Evolutionary conservation across 1,139 yeast species (phyloP).

Genomic region (Tardiomyces depauwii): DNA sequence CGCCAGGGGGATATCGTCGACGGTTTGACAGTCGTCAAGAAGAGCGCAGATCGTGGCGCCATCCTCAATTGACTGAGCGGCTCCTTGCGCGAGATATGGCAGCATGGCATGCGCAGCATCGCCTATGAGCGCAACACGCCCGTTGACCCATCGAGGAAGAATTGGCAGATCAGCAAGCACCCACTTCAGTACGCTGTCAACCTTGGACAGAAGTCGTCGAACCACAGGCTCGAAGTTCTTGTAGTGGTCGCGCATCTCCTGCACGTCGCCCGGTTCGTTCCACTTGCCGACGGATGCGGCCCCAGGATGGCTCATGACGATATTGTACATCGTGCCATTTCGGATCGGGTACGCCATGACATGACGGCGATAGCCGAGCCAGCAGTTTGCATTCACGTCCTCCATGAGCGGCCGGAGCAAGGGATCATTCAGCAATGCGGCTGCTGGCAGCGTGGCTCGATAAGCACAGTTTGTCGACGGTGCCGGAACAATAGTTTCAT

Average conservation of each 20-base stretch:
- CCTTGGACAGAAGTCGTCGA: conserved; percentile 5
- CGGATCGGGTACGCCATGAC: conserved; percentile 10
- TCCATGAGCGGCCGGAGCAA: conserved; percentile 18
- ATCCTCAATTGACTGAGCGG: conserved; percentile 27
- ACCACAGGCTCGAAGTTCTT: conserved; percentile 5
- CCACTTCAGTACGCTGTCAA: conserved; percentile 7
- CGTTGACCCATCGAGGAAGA: conserved; percentile 9
- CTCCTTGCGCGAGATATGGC: conserved; percentile 31
- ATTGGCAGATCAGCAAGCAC: conserved; percentile 8
- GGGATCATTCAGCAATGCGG: conserved; percentile 18
- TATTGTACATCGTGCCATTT: conserved; percentile 11
- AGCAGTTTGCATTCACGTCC: conserved; percentile 24
- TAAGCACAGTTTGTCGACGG: conserved; percentile 24
- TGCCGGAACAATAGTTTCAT: conserved; percentile 10
- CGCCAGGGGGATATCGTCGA: conserved; percentile 12
- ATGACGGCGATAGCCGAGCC: conserved; percentile 22
- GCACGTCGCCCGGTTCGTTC: conserved; percentile 8
- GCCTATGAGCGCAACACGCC: conserved; percentile 8
- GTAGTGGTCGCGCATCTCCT: conserved; percentile 8
- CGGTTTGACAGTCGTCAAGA: conserved; percentile 12
- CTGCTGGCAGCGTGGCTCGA: conserved; percentile 19
- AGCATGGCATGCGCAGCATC: conserved; percentile 27
- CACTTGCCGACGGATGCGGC: conserved; percentile 9
- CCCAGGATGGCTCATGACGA: conserved; percentile 11
- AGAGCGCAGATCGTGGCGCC: conserved; percentile 1